Evolutionary conservation across 2,329 filamentous ascomycete species (phyloP), one percentile per base, ranked within the genome.

Genomic region (Sporothrix mexicana): DNA sequence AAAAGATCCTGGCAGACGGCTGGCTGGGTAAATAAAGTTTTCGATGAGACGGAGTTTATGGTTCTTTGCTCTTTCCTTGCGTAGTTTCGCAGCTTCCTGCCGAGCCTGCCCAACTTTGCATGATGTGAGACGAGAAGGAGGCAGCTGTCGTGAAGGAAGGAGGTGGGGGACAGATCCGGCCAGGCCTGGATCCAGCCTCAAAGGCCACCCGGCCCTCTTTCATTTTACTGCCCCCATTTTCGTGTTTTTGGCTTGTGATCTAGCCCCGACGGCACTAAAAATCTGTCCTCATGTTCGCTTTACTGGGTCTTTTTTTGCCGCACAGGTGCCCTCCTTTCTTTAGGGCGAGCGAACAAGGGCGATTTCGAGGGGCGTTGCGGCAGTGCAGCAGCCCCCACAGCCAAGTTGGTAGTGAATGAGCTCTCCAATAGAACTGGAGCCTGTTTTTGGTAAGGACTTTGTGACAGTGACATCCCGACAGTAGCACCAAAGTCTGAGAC

Each of bases 181-280:
- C 23, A 68, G 45, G 41, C 23, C 64, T 49, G 23, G 8, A 23
- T 25, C 36, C 36, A n/a, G 59, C n/a, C 59, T 25, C 59, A 17
- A 17, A 62, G 36, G 20, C 41, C 25, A 41, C n/a, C 57, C 23
- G 41, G 13, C 25, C 25, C 25, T 43, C 43, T 51, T n/a, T 69
- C 30, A 8, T 23, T 70, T 47, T 62, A 17, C 41, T 61, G 23
- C 41, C 30, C 43, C 47, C n/a, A 17, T 59, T 51, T 10, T 49
- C 36, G 10, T 36, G 67, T 72, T 72, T 72, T 72, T 72, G 25
- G 70, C 41, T 68, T 53, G 69, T 71, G 69, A 70, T 70, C 43
- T 62, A 5, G n/a, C 20, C 25, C 69, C 55, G 17, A 70, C 41
- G 41, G 53, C 55, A 55, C 53, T 70, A 67, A 55, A 20, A 7